Evolutionary conservation across 306 rosid genomes (phyloP), one percentile per base, ranked within the genome.

Genomic region (Hippophae rhamnoides): DNA sequence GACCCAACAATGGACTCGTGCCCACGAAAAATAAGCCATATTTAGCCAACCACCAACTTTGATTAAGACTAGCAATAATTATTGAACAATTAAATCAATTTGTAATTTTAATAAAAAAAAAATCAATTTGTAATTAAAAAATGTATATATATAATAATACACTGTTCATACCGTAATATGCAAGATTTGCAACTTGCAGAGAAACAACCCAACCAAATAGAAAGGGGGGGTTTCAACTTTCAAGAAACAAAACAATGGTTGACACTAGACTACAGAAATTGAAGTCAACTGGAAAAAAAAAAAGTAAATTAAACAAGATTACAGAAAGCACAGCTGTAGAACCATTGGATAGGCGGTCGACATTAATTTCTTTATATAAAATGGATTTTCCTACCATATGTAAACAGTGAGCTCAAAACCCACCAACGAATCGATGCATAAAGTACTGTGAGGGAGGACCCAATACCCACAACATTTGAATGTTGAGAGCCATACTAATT

Each of bases 211-310:
- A 50, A 42, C 7, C 8, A 14, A 18, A 44, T 18, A 18, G 10
- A 13, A 4, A 40, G 9, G 7, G 9, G 8, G 13, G 18, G 41
- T 7, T 7, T 31, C 13, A 41, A 46, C 7, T 6, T n/a, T 6
- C 57, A 13, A 69, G 59, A 63, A 27, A 53, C 68, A 73, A 45
- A 45, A 52, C 49, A 44, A 1, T 52, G 70, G 59, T 81, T 71
- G 81, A 81, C 77, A 54, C 45, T 41, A 12, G 48, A 43, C 18
- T 69, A 59, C 44, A 50, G 48, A 57, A 64, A 62, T 8, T 68
- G 41, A 50, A 74, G 55, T 77, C 72, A 75, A 75, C 56, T 61
- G 65, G 76, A 41, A 53, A 76, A 70, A 76, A 70, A 43, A 52
- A 10, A 31, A 38, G 25, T 56, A 62, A 31, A 58, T 66, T 42